These are phyloP conservation scores for Raffaelea arxii DNA, from an alignment of 2,329 filamentous ascomycete genomes.

Conservation along the genomic window DNA sequence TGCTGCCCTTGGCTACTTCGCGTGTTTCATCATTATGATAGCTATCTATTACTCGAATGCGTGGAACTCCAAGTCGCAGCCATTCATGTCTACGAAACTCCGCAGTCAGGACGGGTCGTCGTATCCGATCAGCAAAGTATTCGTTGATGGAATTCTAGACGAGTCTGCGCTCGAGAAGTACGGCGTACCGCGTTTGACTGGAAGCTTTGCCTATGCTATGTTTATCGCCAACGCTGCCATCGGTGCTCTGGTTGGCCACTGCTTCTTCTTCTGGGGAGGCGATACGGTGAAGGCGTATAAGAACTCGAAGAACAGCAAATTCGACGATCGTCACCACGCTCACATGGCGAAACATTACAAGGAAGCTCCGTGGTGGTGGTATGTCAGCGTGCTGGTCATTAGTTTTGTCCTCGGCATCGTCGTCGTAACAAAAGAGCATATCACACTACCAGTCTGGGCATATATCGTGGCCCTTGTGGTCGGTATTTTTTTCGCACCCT, in stretches of 20 bases:
- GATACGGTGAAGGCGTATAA: constrained; percentile 39
- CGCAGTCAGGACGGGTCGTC: constrained; percentile 26
- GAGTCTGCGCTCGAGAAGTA: constrained; percentile 27
- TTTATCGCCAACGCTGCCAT: constrained; percentile 49
- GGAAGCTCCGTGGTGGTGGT: constrained; percentile 41
- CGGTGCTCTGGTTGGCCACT: constrained; percentile 43
- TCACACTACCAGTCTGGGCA: constrained; percentile 36
- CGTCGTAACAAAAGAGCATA: constrained; percentile 34
- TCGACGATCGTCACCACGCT: constrained; percentile 39
- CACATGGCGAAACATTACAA: constrained; percentile 44
- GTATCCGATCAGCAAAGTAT: constrained; percentile 31
- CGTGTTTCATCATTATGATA: constrained; percentile 40
- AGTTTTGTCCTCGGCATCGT: constrained; percentile 37
- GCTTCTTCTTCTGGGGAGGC: constrained; percentile 43
- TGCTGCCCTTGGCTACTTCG: constrained; percentile 30
- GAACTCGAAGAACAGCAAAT: constrained; percentile 30
- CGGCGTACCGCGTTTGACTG: constrained; percentile 37
- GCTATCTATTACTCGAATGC: constrained; percentile 40
- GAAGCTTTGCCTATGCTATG: constrained; percentile 40
- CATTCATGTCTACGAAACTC: constrained; percentile 46
- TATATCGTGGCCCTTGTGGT: constrained; percentile 35
- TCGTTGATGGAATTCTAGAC: constrained; percentile 30
- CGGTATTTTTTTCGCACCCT: constrained; percentile 38
- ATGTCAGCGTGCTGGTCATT: constrained; percentile 26
- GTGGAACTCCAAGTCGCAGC: constrained; percentile 35